Evolutionary conservation across 495 filamentous ascomycete species (phyloP).

Genomic region (Chaetomium cochliodes): DNA sequence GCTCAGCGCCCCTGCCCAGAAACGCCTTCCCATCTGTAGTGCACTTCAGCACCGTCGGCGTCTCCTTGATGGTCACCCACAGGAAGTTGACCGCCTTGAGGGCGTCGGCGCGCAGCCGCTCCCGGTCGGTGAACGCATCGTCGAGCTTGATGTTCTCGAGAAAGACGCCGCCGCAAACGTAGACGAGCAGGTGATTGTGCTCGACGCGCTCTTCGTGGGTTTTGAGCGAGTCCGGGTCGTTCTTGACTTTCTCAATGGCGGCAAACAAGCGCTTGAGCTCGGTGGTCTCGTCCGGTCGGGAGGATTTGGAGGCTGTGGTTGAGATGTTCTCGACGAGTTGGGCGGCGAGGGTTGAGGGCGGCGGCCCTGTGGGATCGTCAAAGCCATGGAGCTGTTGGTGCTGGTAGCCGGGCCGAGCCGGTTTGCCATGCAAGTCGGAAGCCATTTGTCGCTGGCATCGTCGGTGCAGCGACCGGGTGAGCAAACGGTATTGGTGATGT

Average conservation of each 20-base stretch:
- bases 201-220: conserved; percentile 63
- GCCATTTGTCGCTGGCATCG: conserved; percentile 30
- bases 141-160: conserved; percentile 62
- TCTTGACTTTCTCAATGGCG: conserved; percentile 44
- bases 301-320: conserved; percentile 37
- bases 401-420: conserved; percentile 11
- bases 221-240: conserved; percentile 41
- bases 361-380: conserved; percentile 35
- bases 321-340: conserved; percentile 61
- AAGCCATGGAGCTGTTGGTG: not conserved
- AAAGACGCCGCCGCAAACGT: conserved; percentile 77
- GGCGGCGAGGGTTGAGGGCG: conserved; percentile 68
- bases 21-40: conserved; percentile 38
- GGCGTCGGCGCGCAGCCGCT: conserved; percentile 60
- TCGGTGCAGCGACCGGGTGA: conserved; percentile 9
- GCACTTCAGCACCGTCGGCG: conserved; percentile 66
- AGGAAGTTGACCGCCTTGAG: conserved; percentile 65
- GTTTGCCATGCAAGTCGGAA: conserved; percentile 25
- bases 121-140: conserved; percentile 58
- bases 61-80: conserved; percentile 66
- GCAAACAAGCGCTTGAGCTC: conserved; percentile 45
- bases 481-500: conserved; percentile 2
- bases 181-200: conserved; percentile 78
- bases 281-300: conserved; percentile 43
- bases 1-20: conserved; percentile 54